Base-by-base conservation (phyloP, 495 filamentous ascomycete genomes). In the Talaromyces stipitatus region DNA sequence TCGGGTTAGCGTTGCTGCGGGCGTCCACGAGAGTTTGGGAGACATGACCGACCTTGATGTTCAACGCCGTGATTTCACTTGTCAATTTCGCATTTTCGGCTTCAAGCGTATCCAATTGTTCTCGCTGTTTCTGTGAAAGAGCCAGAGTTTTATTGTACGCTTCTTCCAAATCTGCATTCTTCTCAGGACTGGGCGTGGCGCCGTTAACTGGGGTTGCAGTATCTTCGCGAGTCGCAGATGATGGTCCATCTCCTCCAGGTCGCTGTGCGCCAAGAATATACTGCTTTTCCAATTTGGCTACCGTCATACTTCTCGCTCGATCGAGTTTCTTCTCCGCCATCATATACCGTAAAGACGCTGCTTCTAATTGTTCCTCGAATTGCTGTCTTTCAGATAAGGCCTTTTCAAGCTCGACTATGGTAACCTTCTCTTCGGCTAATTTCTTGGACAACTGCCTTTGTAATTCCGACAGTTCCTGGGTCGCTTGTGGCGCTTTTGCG, bases 301-400 rank as follows among this genome's bases (percentile, higher is more conserved):
- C 89, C 46, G 92, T 89, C 50, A 86, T 72, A 64, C 92, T 97
- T 66, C 86, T 88, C 6, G 85, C 83, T 30, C 94, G 84, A 67
- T 98, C 94, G 14, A 97, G 78, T 68, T 89, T 90, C 73, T 92
- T 92, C 65, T 97, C 94, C 3, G 94, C 94, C 58, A 91, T 86
- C 81, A 97, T 89, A 61, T 95, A 96, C 54, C 94, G 85, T 33
- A 92, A 74, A 3, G 90, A 92, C 3, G 94, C 92, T 53, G 78
- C 82, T 59, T 96, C 90, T 10, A 96, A 76, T 51, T 90, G 86
- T 50, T 91, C 88, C 46, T 87, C 88, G 11, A 95, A 78, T 60
- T 88, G 83, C 50, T 95, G 85, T 61, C 94, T 92, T 60, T 97
- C 91, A 8, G 83, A 72, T 29, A 85, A 76, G 2, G 90, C 76